Evolutionary conservation across 306 rosid species (phyloP), one percentile per base, ranked within the genome.

Genomic region (Prunus padus): DNA sequence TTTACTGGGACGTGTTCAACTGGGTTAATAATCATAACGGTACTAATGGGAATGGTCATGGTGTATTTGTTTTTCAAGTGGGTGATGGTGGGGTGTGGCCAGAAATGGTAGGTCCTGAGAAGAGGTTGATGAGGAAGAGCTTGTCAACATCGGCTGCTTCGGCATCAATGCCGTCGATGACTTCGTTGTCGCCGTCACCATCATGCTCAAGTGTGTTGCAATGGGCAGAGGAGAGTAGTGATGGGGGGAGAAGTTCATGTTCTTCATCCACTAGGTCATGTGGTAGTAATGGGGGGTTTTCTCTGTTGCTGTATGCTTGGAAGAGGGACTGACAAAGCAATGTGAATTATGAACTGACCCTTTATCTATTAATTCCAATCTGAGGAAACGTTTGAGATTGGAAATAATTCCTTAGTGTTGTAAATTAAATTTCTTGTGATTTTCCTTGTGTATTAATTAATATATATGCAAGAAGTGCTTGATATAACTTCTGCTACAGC

Each of bases 211-310:
- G 91, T 51, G 94, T 92, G 72, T 61, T 85, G 81, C 97, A 88
- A 71, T 92, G 97, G 97, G 87, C 97, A 4, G 97, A 92, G 84
- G 97, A 92, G 81, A 85, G 92, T 45, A 89, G 93, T 16, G 97
- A 89, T 28, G 87, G 96, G 3, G 88, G 93, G 25, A 85, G 96
- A 76, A 92, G 97, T 76, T 92, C 97, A 22, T 85, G 90, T 73
- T 88, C 93, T 83, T 91, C 97, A 6, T 92, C 96, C 0, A 81
- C 88, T 12, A 82, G 75, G 78, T 89, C 92, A 5, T 71, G 83
- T 80, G 93, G 89, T 22, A 82, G 81, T 60, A 84, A 84, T 80
- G 92, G 88, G 12, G 96, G 91, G 6, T 92, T 89, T 77, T 92
- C 97, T 76, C 60, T 92, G 79, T 71, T 88, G 87, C 70, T 92